Evolutionary conservation across 2,329 filamentous ascomycete species (phyloP).

Genomic region (Claviceps monticola): DNA sequence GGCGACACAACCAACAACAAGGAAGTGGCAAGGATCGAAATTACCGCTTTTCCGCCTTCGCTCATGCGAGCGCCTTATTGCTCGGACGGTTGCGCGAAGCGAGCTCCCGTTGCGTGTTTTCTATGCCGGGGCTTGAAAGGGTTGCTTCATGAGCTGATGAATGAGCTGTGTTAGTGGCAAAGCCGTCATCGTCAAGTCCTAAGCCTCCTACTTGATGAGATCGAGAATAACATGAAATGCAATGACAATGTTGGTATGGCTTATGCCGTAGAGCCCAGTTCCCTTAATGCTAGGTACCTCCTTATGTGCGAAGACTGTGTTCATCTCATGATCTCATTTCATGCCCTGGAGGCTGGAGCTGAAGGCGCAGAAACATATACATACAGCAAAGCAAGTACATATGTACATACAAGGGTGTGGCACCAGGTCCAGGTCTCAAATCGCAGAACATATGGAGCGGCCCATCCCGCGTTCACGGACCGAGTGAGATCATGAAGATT

Average conservation of each 20-base stretch:
- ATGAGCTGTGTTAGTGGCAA: no score
- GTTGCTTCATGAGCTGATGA: no score
- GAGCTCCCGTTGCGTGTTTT: background rate
- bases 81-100: background rate
- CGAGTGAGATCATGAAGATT: no score
- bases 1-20: background rate
- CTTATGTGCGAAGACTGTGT: background rate
- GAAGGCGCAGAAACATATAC: background rate
- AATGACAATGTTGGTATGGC: no score
- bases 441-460: background rate
- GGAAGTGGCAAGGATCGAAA: no score
- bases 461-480: background rate
- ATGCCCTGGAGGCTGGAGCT: background rate
- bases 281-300: no score
- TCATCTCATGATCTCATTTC: no score
- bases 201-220: no score
- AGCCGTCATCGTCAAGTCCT: background rate
- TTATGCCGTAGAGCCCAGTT: no score
- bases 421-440: background rate
- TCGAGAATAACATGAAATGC: no score
- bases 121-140: background rate
- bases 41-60: background rate
- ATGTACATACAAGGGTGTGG: background rate
- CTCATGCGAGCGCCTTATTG: background rate
- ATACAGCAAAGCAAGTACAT: background rate